A percentile compares a stretch with the other conserved stretches of the same genome.
These are phyloP conservation scores for Nicotiana attenuata DNA, from an alignment of 257 asterid species.

Conservation along the genomic window DNA sequence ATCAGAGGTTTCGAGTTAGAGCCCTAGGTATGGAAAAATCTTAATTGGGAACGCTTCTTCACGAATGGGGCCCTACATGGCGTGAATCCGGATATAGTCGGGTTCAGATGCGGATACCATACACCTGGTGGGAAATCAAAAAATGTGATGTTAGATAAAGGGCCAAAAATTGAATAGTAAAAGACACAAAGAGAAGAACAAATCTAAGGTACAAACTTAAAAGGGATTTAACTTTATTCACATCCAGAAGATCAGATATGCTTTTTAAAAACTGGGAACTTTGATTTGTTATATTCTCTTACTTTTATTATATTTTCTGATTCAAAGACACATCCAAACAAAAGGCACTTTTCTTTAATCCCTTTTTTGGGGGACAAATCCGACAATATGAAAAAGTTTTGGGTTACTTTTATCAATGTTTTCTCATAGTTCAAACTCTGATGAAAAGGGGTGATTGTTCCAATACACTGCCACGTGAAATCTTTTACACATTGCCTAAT, in stretches of 20 bases:
- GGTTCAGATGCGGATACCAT: no score
- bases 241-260: conserved; percentile 26
- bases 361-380: conserved; percentile 20
- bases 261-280: neutral
- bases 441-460: conserved; percentile 28
- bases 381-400: conserved; percentile 25
- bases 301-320: neutral
- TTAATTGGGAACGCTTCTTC: no score
- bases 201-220: conserved; percentile 53
- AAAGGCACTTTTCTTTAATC: conserved; percentile 4
- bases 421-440: conserved; percentile 36
- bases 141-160: conserved; percentile 30
- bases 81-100: no score
- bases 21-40: no score
- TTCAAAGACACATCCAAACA: neutral
- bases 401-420: conserved; percentile 5
- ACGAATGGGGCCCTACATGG: no score
- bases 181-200: conserved; percentile 55
- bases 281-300: neutral
- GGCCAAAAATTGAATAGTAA: conserved; percentile 28
- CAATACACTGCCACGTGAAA: conserved; percentile 37
- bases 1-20: no score
- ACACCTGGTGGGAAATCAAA: no score
- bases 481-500: neutral
- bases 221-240: conserved; percentile 31